Conservation (phyloP, 2,329 filamentous ascomycete species). For the Diaporthe sp. region DNA sequence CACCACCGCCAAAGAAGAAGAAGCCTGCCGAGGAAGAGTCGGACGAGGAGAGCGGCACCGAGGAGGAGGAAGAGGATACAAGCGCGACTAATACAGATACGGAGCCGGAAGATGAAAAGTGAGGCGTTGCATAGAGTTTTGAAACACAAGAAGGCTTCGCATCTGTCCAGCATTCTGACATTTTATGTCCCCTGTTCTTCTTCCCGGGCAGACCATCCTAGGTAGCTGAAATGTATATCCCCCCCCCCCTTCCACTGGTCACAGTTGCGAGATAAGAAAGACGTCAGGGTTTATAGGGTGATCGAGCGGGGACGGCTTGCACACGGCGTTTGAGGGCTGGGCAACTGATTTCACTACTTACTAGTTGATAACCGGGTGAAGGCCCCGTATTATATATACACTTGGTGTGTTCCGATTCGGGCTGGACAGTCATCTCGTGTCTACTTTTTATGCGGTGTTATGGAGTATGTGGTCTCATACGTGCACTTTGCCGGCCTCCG, state of each 20-base stretch:
- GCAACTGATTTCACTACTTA: not conserved
- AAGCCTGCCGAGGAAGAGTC: conserved; percentile 65
- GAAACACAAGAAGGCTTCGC: not conserved
- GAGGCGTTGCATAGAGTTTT: not conserved
- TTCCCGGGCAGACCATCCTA: conserved; percentile 15
- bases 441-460: too few relatives aligned
- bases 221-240: conserved; percentile 25
- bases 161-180: not conserved
- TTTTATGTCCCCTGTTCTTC: not conserved
- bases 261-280: not conserved
- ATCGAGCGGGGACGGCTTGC: not conserved
- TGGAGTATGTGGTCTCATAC: not conserved
- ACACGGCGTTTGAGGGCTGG: conserved; percentile 7
- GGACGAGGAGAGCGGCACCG: conserved; percentile 86
- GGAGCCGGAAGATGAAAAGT: conserved; percentile 65
- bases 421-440: not conserved
- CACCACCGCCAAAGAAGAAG: conserved; percentile 64
- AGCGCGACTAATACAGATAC: conserved; percentile 77
- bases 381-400: not conserved
- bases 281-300: not conserved
- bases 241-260: not conserved
- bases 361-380: not conserved
- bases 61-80: conserved; percentile 75
- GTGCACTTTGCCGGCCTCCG: not conserved
- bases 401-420: not conserved